Evolutionary conservation across 2,329 filamentous ascomycete genomes (phyloP).

Genomic region (Chrysoporthe cubensis): DNA sequence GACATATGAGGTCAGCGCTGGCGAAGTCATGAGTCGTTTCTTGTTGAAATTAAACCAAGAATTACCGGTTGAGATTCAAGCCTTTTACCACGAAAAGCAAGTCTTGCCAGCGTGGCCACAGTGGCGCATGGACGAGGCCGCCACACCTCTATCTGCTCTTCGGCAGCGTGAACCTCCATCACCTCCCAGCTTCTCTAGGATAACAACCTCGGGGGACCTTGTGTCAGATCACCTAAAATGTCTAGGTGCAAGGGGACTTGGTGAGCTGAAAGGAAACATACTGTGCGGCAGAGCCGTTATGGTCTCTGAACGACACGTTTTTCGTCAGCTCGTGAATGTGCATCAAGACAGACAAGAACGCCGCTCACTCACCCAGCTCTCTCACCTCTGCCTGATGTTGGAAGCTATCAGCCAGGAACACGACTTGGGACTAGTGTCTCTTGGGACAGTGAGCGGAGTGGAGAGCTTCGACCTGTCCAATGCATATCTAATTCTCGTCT

Average conservation of each 20-base stretch:
- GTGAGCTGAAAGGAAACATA: no score
- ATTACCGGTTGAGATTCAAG: slow-evolving; percentile 3
- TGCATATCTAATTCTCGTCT: no score
- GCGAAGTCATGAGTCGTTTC: no score
- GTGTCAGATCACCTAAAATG: no score
- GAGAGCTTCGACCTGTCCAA: background rate
- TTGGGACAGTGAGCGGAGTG: background rate
- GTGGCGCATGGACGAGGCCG: background rate
- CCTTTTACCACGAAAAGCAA: background rate
- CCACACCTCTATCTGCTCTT: background rate
- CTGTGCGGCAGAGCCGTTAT: no score
- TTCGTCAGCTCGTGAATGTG: no score
- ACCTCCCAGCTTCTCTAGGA: background rate
- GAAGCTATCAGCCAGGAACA: no score
- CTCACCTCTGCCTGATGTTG: no score
- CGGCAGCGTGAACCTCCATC: background rate
- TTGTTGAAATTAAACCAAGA: background rate
- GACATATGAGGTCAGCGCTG: background rate
- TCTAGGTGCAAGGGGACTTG: no score
- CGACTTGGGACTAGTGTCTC: background rate
- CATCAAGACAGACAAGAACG: background rate
- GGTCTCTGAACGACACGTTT: no score
- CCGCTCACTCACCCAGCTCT: no score
- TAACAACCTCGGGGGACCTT: no score
- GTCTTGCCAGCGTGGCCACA: background rate